A percentile compares a stretch with the other conserved stretches of the same genome.
Conservation (phyloP, 805 yeast genomes). For the Metschnikowia cerradonensis region DNA sequence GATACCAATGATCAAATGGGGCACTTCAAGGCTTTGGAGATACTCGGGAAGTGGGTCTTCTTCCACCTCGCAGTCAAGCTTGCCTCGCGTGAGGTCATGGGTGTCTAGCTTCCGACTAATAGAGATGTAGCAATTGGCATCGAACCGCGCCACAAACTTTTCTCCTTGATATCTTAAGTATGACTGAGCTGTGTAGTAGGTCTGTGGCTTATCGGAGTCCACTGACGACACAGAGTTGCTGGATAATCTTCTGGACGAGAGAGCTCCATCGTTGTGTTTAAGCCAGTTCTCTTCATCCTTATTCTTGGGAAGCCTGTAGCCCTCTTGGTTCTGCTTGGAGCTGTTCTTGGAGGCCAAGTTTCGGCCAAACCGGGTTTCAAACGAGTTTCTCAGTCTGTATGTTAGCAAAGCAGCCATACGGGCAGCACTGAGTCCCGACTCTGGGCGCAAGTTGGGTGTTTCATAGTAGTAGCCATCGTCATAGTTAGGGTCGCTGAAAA, state of each 20-base stretch:
- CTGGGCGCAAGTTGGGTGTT: conserved; percentile 60
- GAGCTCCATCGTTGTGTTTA: conserved; percentile 82
- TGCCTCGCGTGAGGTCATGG: conserved; percentile 85
- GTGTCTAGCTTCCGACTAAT: conserved; percentile 92
- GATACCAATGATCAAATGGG: conserved; percentile 83
- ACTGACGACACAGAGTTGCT: conserved; percentile 13
- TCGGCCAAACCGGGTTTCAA: conserved; percentile 90
- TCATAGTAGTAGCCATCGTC: conserved; percentile 80
- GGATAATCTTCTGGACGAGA: conserved; percentile 10
- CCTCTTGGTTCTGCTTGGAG: conserved; percentile 16
- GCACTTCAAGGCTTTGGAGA: conserved; percentile 59
- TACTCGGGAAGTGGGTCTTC: conserved; percentile 43
- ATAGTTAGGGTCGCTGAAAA: conserved; percentile 92
- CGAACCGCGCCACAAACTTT: conserved; percentile 84
- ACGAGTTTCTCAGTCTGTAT: conserved; percentile 86
- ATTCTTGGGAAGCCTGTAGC: conserved; percentile 41
- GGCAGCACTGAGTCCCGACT: conserved; percentile 87
- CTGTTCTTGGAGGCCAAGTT: conserved; percentile 32
- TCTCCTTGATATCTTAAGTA: conserved; percentile 92
- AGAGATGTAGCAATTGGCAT: conserved; percentile 94
- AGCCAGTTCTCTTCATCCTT: conserved; percentile 73
- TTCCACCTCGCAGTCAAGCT: conserved; percentile 37
- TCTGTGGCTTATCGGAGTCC: conserved; percentile 37
- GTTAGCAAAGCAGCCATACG: conserved; percentile 95
- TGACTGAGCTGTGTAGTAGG: conserved; percentile 90